These are phyloP conservation scores for Aspergillus transmontanensis DNA, from an alignment of 2,329 filamentous ascomycete genomes.

Conservation along the genomic window DNA sequence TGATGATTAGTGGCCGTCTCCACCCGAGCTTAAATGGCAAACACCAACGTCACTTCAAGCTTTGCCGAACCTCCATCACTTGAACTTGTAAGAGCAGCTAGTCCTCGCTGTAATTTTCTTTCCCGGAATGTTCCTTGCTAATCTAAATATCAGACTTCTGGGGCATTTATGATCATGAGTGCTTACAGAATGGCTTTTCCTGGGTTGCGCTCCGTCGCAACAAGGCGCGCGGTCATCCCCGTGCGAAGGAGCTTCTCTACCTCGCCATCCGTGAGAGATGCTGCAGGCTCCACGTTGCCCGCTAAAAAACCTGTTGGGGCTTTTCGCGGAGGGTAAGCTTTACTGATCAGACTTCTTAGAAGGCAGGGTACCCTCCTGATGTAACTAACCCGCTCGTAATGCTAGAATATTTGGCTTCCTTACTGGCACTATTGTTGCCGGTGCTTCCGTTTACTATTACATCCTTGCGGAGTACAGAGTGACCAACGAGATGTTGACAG, in stretches of 20 bases:
- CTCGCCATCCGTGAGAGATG: conserved; percentile 38
- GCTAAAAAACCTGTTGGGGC: conserved; percentile 69
- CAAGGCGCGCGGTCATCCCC: conserved; percentile 25
- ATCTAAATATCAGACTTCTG: background rate
- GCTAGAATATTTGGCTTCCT: conserved; percentile 87
- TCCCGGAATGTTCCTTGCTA: conserved; percentile 10
- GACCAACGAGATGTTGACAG: conserved; percentile 87
- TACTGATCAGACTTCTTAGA: background rate
- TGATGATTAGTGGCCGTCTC: conserved; percentile 1
- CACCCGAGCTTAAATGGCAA: conserved; percentile 1
- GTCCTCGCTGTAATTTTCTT: background rate
- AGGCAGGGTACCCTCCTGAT: background rate
- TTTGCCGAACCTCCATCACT: background rate
- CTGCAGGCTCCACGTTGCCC: conserved; percentile 48
- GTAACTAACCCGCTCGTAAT: conserved; percentile 5
- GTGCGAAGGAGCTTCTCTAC: conserved; percentile 37
- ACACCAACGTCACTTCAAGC: conserved; percentile 9
- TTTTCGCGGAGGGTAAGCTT: conserved; percentile 70
- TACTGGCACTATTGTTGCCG: conserved; percentile 76
- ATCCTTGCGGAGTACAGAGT: conserved; percentile 90
- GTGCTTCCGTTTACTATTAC: conserved; percentile 85
- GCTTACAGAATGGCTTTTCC: conserved; percentile 21
- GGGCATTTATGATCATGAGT: conserved; percentile 13
- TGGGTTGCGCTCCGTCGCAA: conserved; percentile 17
- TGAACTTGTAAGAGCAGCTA: background rate